phyloP scores from a whole-genome alignment of 2,329 filamentous ascomycete genomes.

The Tolypocladium ovalisporum region DNA sequence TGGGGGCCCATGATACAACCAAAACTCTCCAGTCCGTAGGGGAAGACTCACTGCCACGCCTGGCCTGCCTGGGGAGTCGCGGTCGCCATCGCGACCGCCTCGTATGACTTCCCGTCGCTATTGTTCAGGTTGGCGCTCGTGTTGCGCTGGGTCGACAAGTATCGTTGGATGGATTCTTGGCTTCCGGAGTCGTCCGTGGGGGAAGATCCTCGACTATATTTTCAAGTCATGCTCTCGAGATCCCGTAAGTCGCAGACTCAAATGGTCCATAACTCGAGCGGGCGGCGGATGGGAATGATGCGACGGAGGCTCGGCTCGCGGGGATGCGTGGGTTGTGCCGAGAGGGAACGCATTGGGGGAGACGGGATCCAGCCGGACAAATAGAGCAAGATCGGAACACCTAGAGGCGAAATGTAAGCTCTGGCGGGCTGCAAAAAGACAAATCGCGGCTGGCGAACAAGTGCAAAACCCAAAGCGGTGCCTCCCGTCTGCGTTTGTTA shows the following conservation, averaged over 20 bases:
- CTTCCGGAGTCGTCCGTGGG: not conserved
- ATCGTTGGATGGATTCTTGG: not conserved
- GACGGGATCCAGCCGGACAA: slow-evolving; percentile 10
- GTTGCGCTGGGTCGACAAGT: not conserved
- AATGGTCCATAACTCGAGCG: slow-evolving; percentile 23
- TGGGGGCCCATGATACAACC: not conserved
- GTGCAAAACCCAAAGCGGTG: not conserved
- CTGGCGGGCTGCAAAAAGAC: not conserved
- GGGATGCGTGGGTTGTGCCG: slow-evolving; percentile 21
- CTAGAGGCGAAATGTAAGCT: not conserved
- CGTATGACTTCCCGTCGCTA: not conserved
- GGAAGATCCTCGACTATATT: slow-evolving; percentile 12
- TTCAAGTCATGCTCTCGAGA: slow-evolving; percentile 23
- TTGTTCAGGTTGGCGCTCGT: not conserved
- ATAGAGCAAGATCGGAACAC: not conserved
- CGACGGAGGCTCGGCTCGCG: slow-evolving; percentile 23
- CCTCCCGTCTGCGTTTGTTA: slow-evolving; percentile 7
- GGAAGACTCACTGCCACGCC: slow-evolving; percentile 26
- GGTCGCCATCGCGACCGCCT: slow-evolving; percentile 3
- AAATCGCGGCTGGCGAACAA: slow-evolving; percentile 4
- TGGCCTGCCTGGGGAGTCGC: slow-evolving; percentile 20
- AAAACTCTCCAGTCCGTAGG: not conserved
- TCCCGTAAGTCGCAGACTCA: slow-evolving; percentile 15
- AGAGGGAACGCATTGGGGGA: slow-evolving; percentile 24
- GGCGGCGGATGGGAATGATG: slow-evolving; percentile 13